phyloP scores from a whole-genome alignment of 257 asterid species.

The Solanum tarapatanum region DNA sequence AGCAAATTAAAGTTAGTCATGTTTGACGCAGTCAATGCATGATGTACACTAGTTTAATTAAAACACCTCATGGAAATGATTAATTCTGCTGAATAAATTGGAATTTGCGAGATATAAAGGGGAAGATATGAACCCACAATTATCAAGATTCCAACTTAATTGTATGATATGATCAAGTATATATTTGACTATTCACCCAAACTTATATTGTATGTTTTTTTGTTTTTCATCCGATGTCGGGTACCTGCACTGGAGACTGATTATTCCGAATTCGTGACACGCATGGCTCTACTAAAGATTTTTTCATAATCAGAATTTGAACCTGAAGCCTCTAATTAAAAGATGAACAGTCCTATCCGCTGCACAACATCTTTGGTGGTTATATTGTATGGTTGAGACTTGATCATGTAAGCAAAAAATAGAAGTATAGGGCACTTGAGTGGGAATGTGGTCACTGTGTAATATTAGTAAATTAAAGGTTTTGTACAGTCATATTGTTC shows the following conservation, averaged over 20 bases:
- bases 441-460: neutral
- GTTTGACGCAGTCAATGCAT: neutral
- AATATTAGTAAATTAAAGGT: neutral
- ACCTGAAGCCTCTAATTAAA: accelerated
- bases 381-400: neutral
- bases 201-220: neutral
- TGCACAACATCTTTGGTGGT: neutral
- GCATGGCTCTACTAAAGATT: accelerated
- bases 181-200: neutral
- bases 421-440: neutral
- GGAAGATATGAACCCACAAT: neutral
- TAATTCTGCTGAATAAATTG: neutral
- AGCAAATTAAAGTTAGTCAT: neutral
- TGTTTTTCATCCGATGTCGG: too few relatives aligned
- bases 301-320: too few relatives aligned
- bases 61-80: neutral
- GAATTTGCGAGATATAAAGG: neutral
- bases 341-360: accelerated
- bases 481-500: neutral
- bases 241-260: accelerated
- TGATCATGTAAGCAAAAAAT: neutral
- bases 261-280: accelerated
- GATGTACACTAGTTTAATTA: neutral
- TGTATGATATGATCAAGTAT: neutral
- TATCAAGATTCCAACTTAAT: neutral